Percentiles rank a stretch among this genome's conserved stretches.
These are phyloP conservation scores for Luffa acutangula DNA, from an alignment of 306 rosid genomes.

Conservation along the genomic window DNA sequence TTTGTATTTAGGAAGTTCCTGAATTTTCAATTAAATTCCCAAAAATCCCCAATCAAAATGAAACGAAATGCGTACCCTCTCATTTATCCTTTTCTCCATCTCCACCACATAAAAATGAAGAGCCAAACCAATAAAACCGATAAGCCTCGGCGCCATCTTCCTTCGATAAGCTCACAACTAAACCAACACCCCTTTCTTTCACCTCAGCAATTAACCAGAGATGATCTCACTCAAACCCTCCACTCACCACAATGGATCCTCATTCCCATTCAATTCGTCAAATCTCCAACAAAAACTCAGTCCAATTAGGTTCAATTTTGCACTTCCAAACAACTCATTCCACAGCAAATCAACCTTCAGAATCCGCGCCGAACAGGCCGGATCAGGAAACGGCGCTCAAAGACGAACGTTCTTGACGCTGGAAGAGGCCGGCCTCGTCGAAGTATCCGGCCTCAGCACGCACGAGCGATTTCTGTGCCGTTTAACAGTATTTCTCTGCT, in stretches of 20 bases:
- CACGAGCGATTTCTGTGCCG: slow-evolving; percentile 90
- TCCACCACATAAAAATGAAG: background rate
- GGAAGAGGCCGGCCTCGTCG: slow-evolving; percentile 90
- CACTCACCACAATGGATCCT: slow-evolving; percentile 20
- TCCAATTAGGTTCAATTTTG: background rate
- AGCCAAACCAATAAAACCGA: background rate
- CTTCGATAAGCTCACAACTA: background rate
- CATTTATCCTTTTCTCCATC: background rate
- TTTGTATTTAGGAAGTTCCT: too few species aligned
- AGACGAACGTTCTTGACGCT: slow-evolving; percentile 47
- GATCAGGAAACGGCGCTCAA: slow-evolving; percentile 21
- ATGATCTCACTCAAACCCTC: slow-evolving; percentile 37
- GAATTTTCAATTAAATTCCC: too few species aligned
- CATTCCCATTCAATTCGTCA: slow-evolving; percentile 14
- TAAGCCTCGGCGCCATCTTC: background rate
- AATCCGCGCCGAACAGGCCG: slow-evolving; percentile 7
- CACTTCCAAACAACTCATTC: background rate
- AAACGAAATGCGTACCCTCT: too few species aligned
- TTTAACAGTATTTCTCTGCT: slow-evolving; percentile 40
- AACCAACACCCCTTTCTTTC: background rate
- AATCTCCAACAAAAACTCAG: slow-evolving; percentile 15
- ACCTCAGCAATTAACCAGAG: background rate
- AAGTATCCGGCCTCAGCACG: slow-evolving; percentile 65
- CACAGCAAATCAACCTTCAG: background rate
- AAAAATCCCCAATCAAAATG: too few species aligned